Evolutionary conservation across 371 early-diverging fungal genomes (phyloP), one percentile per base, ranked within the genome.

Genomic region (Dinochytrium kinnereticum): DNA sequence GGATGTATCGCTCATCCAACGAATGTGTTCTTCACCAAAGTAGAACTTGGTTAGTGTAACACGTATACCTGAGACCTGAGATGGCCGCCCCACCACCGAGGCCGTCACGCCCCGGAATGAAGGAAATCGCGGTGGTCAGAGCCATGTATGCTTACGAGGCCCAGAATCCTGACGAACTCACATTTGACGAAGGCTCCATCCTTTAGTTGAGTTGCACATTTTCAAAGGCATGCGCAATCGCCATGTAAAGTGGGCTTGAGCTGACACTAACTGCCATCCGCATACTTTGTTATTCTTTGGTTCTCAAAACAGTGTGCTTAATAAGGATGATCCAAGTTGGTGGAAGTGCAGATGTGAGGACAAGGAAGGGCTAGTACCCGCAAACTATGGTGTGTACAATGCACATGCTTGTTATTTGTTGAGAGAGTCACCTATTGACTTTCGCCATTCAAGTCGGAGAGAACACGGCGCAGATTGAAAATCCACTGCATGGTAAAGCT

Each of bases 401-500:
- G 44, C 34, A n/a, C n/a, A n/a, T n/a, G n/a, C n/a, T n/a, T n/a
- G n/a, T n/a, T n/a, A n/a, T n/a, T n/a, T n/a, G n/a, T n/a, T n/a
- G n/a, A n/a, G n/a, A n/a, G n/a, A n/a, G n/a, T n/a, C n/a, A n/a
- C n/a, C n/a, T n/a, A n/a, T n/a, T n/a, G n/a, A n/a, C n/a, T n/a
- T 38, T 53, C 13, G 10, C 28, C 30, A 30, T 44, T 19, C 44
- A 44, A 84, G 86, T 87, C 26, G 86, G 85, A 37, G 87, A 85
- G 55, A 81, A 81, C 65, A 84, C 85, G 21, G 75, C 82, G 13
- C 72, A 73, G 61, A 80, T 87, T 26, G 86, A 87, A 37, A 84
- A 86, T 73, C 87, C 87, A 1, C 73, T 87, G 17, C 87, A 87
- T 70, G 84, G 81, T 81, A 57, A n/a, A n/a, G n/a, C n/a, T n/a